These are phyloP conservation scores for Lentinula sp. DNA, from an alignment of 768 basidiomycete species.

Conservation along the genomic window DNA sequence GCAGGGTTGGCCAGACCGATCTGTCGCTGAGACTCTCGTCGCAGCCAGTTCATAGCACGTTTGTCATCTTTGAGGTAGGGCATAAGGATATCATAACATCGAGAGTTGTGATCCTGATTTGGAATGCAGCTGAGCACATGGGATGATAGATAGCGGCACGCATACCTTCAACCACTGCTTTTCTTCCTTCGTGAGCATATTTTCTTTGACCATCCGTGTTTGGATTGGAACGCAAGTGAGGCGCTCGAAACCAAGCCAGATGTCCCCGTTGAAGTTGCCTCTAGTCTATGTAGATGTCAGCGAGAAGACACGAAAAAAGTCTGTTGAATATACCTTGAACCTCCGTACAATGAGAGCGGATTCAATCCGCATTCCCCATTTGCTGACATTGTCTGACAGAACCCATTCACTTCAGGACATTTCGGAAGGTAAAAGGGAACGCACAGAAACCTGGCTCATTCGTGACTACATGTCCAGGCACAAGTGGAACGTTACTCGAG, in stretches of 20 bases:
- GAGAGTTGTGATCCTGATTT: slow-evolving; percentile 71
- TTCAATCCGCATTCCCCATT: slow-evolving; percentile 92
- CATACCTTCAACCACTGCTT: slow-evolving; percentile 77
- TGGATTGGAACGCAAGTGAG: slow-evolving; percentile 94
- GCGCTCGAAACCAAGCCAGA: slow-evolving; percentile 89
- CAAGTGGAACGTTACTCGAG: slow-evolving; percentile 59
- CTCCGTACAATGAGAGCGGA: slow-evolving; percentile 68
- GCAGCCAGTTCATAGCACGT: slow-evolving; percentile 76
- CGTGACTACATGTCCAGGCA: slow-evolving; percentile 85
- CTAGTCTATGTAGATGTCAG: slow-evolving; percentile 44
- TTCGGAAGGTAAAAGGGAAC: slow-evolving; percentile 20
- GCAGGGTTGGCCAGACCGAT: slow-evolving; percentile 63
- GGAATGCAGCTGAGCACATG: slow-evolving; percentile 1
- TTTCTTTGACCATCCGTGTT: slow-evolving; percentile 80
- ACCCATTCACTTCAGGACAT: no score
- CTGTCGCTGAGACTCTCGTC: slow-evolving; percentile 67
- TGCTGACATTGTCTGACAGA: slow-evolving; percentile 58
- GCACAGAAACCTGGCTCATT: slow-evolving; percentile 93
- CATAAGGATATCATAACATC: slow-evolving; percentile 58
- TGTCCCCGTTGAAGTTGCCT: slow-evolving; percentile 62
- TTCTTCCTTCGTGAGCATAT: slow-evolving; percentile 81
- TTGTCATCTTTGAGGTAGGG: slow-evolving; percentile 72
- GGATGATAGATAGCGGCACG: slow-evolving; percentile 8
- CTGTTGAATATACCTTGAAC: not conserved
- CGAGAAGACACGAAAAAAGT: slow-evolving; percentile 5